phyloP scores from a whole-genome alignment of 1,284 basidiomycete species.

The Puccinia hordei region DNA sequence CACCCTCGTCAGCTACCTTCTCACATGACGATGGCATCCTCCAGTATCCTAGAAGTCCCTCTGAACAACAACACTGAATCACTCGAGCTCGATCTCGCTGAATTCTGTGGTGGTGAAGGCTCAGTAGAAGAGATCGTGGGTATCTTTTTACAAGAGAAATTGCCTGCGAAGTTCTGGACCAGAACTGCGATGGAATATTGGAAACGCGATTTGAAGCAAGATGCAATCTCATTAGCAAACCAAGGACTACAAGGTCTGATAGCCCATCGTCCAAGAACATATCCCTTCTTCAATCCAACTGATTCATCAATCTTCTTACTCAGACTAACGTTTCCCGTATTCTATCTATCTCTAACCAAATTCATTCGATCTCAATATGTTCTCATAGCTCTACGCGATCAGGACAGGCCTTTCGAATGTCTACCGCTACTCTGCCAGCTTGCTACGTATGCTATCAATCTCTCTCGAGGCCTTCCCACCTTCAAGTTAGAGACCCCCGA shows the following conservation, averaged over 20 bases:
- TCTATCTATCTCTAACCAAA: background rate
- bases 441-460: slow-evolving; percentile 12
- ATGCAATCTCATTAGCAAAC: slow-evolving; percentile 30
- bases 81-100: slow-evolving; percentile 39
- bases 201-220: slow-evolving; percentile 35
- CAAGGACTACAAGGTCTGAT: slow-evolving; percentile 41
- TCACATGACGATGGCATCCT: slow-evolving; percentile 13
- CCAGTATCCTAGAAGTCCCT: slow-evolving; percentile 41
- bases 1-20: no score
- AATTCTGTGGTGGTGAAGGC: slow-evolving; percentile 41
- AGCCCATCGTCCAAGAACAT: background rate
- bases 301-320: background rate
- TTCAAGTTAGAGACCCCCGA: slow-evolving; percentile 17
- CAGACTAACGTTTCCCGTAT: slow-evolving; percentile 11
- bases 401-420: slow-evolving; percentile 35
- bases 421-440: slow-evolving; percentile 46
- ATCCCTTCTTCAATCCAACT: slow-evolving; percentile 1
- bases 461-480: slow-evolving; percentile 26
- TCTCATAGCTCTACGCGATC: slow-evolving; percentile 38
- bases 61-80: slow-evolving; percentile 49
- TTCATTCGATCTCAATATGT: background rate
- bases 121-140: slow-evolving; percentile 44
- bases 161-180: slow-evolving; percentile 41
- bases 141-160: slow-evolving; percentile 40
- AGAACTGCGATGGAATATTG: slow-evolving; percentile 47